A percentile compares a stretch with the other conserved stretches of the same genome.
These are phyloP conservation scores for Amanita rimosa DNA, from an alignment of 768 basidiomycete genomes.

Conservation along the genomic window DNA sequence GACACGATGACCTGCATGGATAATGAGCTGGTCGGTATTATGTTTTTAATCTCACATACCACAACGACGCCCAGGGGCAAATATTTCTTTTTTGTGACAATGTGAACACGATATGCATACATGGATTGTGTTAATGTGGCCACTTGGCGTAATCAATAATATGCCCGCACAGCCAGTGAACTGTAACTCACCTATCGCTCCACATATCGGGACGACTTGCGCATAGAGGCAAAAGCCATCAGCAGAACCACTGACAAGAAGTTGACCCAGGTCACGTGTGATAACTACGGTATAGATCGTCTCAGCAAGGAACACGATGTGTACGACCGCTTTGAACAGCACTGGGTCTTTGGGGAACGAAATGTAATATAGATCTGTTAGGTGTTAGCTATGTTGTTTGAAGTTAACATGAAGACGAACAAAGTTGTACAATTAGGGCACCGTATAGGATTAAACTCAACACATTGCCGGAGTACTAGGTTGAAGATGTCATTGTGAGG, in stretches of 20 bases:
- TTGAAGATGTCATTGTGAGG: not conserved
- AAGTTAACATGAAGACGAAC: not conserved
- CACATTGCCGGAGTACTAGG: not conserved
- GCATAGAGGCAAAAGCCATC: not conserved
- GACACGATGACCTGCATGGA: not conserved
- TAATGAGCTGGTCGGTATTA: not conserved
- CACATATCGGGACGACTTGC: not conserved
- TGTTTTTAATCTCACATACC: not conserved
- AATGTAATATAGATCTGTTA: conserved; percentile 10
- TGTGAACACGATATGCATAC: not conserved
- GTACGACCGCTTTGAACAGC: conserved; percentile 8
- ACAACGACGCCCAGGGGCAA: not conserved
- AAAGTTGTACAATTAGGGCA: conserved; percentile 3
- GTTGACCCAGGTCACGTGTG: not conserved
- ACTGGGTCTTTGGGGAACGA: conserved; percentile 9
- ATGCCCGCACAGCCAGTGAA: not conserved
- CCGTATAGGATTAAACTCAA: conserved; percentile 1
- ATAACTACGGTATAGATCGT: conserved; percentile 4
- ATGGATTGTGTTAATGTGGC: not conserved
- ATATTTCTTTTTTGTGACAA: not conserved
- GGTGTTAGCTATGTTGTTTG: not conserved
- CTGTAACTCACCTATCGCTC: not conserved
- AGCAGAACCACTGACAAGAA: not conserved
- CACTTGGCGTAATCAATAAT: not conserved
- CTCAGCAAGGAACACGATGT: conserved; percentile 8